Base-by-base conservation (phyloP, 139 green algal species). In the Chlamydomonas schloesseri region DNA sequence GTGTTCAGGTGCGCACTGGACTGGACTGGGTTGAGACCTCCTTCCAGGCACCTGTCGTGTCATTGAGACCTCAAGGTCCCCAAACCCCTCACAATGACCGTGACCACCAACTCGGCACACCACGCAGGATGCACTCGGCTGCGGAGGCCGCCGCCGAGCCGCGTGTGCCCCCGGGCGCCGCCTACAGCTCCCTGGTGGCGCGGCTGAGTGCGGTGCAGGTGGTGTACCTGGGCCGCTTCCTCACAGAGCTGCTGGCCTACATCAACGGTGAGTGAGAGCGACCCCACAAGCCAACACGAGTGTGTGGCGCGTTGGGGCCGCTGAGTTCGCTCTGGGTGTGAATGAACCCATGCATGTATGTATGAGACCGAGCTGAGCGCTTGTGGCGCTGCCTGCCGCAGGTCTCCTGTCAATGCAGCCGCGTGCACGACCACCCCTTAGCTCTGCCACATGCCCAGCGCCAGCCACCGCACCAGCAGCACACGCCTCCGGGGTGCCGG, bases 181-280 rank as follows among this genome's bases (percentile, higher is more conserved):
- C 88, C 18, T 97, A 90, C 83, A 97, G 91, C 82, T 91, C 89
- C 23, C 50, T 99, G 29, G 60, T 82, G 18, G 94, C 94, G 13
- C 71, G 88, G 37, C 88, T 99, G 57, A 90, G 71, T 29, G 90
- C 94, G 55, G 94, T 99, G 29, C 91, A 95, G 70, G 64, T 99
- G 26, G 92, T 98, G 26, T 98, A 96, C 89, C 93, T 99, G 72
- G 92, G 98, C 73, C 92, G 96, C 73, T 98, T 98, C 86, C 71
- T 99, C 34, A 81, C 91, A 17, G 91, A 97, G 87, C 88, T 95
- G 74, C 46, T 91, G 37, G 77, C 84, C 8, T 95, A 95, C 88
- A 80, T 96, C 21, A 83, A 73, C 46, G 92, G 91, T 94, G 37
- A 26, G 88, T 23, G 8, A 10, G 60, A 20, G 53, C 13, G 53